Evolutionary conservation across 345 rosid genomes (phyloP).

Genomic region (Reutealis trisperma): DNA sequence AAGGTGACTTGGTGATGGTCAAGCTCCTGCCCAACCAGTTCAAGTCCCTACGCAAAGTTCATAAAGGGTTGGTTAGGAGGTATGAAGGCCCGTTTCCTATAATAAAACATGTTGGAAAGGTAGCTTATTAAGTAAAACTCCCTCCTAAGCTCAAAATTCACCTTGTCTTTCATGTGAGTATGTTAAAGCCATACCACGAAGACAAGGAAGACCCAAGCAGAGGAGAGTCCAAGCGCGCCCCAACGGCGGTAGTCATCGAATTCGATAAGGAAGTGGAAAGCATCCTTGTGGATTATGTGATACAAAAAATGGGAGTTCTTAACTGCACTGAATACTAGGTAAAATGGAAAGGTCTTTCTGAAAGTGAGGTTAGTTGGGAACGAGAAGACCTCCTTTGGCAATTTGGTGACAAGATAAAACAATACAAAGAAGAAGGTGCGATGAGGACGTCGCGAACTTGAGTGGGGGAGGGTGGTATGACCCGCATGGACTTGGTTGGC

Average conservation of each 20-base stretch:
- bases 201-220: background rate
- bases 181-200: background rate
- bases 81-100: background rate
- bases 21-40: background rate
- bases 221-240: background rate
- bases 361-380: background rate
- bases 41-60: background rate
- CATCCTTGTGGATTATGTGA: too few relatives aligned
- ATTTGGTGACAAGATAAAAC: accelerated
- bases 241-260: background rate
- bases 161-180: background rate
- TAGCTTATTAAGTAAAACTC: background rate
- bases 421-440: background rate
- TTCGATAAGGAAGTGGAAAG: too few relatives aligned
- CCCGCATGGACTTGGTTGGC: too few relatives aligned
- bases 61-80: background rate
- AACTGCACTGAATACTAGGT: too few relatives aligned
- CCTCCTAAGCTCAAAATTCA: background rate
- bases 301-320: too few relatives aligned
- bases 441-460: background rate
- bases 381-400: background rate
- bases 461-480: background rate
- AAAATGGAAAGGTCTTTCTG: background rate
- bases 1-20: background rate
- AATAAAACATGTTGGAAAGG: background rate